Evolutionary conservation across 2,329 filamentous ascomycete genomes (phyloP).

Genomic region (Emericellopsis cladophorae): DNA sequence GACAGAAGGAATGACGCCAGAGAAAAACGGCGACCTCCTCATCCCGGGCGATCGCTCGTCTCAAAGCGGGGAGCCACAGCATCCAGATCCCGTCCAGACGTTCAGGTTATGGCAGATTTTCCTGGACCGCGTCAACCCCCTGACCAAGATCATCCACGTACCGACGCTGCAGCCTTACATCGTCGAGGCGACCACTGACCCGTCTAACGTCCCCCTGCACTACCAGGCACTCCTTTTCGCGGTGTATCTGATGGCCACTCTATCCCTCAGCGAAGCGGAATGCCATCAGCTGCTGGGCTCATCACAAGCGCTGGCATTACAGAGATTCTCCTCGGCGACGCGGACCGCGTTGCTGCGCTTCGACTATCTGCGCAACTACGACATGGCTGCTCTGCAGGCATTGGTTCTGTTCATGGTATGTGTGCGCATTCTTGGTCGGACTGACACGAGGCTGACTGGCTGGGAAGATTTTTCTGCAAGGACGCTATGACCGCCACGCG

Average conservation of each 20-base stretch:
- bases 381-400: slow-evolving; percentile 46
- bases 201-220: slow-evolving; percentile 40
- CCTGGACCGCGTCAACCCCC: slow-evolving; percentile 60
- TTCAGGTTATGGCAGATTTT: slow-evolving; percentile 66
- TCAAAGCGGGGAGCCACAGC: slow-evolving; percentile 34
- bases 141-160: slow-evolving; percentile 61
- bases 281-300: slow-evolving; percentile 38
- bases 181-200: slow-evolving; percentile 46
- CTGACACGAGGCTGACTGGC: not conserved
- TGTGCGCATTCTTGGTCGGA: not conserved
- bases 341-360: slow-evolving; percentile 35
- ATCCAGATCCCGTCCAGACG: slow-evolving; percentile 53
- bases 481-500: slow-evolving; percentile 44
- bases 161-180: slow-evolving; percentile 55
- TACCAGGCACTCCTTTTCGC: slow-evolving; percentile 50
- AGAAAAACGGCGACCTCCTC: slow-evolving; percentile 38
- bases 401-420: slow-evolving; percentile 43
- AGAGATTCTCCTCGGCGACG: slow-evolving; percentile 37
- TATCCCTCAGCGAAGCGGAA: slow-evolving; percentile 42
- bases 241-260: slow-evolving; percentile 50
- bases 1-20: slow-evolving; percentile 35
- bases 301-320: slow-evolving; percentile 34
- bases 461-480: slow-evolving; percentile 38
- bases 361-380: slow-evolving; percentile 45
- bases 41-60: slow-evolving; percentile 26